Base-by-base conservation (phyloP, 768 basidiomycete genomes). In the Boletus pseudopeckii region DNA sequence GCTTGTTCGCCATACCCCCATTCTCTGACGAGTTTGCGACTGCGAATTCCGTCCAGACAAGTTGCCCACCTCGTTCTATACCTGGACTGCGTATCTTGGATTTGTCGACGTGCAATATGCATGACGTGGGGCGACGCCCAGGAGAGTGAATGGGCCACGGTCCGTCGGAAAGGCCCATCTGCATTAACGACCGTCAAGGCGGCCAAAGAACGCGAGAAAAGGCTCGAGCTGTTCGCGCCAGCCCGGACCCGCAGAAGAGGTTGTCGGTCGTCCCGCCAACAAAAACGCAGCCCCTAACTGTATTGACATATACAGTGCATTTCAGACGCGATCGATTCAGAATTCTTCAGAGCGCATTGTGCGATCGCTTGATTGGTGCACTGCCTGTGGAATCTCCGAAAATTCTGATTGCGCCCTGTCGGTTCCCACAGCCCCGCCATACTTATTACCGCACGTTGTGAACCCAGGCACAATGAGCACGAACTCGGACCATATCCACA, bases 41-140 rank as follows among this genome's bases (percentile, higher is more conserved):
- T 95, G 30, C 82, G 88, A 33, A 77, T 95, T 20, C 92, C 92
- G 4, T 75, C 77, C 0, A 80, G 90, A n/a, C 75, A 77, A 8
- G 67, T 87, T 24, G 76, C 75, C 0, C 57, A 40, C 63, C 56
- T 68, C 61, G 50, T 53, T 62, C 58, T 36, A 41, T 77, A 54
- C 84, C 78, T 2, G 65, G 60, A 43, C 67, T 92, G 28, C 72
- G 75, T 36, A 78, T 83, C 33, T 78, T 96, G 30, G 93, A 98
- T 65, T 67, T 96, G 13, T 88, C 89, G 0, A 89, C 89, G 1
- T 86, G 83, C 58, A 72, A 72, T 42, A 66, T 94, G 75, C 3
- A 63, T 84, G 11, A 71, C 85, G 47, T 75, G 80, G 6, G 79
- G 74, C 3, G 81, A 82, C 3, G 64, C 66, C 18, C 77, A 78